Conservation (phyloP, 1,139 yeast genomes). For the Pichiaceae sp. region DNA sequence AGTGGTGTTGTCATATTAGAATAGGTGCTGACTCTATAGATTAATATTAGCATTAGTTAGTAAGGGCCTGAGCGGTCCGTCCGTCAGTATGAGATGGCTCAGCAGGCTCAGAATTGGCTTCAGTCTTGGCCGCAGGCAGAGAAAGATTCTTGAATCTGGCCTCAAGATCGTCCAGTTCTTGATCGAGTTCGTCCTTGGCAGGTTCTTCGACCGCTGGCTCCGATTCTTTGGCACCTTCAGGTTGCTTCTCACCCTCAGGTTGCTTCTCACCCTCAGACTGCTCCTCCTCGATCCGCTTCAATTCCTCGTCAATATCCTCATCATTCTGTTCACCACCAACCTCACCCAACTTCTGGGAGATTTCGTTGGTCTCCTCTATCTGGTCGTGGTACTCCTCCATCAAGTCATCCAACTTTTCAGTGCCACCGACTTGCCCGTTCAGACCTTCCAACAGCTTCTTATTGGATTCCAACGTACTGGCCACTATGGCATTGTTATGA, state of each 20-base stretch:
- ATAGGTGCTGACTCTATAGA: constrained; percentile 1
- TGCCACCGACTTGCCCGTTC: constrained; percentile 21
- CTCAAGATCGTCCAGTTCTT: constrained; percentile 4
- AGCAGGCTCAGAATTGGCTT: constrained; percentile 1
- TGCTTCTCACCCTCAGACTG: not conserved
- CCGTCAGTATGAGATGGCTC: not conserved
- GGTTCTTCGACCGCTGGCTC: constrained; percentile 1
- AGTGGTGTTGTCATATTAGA: constrained; percentile 18
- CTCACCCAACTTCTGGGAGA: constrained; percentile 26
- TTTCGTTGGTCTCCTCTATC: constrained; percentile 16
- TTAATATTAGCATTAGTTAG: not conserved
- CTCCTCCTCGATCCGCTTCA: constrained; percentile 1
- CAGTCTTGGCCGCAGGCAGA: constrained; percentile 7
- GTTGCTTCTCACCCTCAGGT: constrained; percentile 2
- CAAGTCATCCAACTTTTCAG: constrained; percentile 20
- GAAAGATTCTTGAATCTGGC: constrained; percentile 6
- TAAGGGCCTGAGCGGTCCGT: not conserved
- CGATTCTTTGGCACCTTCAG: constrained; percentile 4
- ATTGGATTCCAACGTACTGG: constrained; percentile 27
- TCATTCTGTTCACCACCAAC: constrained; percentile 12
- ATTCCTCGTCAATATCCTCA: constrained; percentile 7
- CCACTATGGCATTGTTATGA: constrained; percentile 27
- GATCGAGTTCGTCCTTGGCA: no score
- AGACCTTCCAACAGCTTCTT: constrained; percentile 28
- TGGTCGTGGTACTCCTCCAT: constrained; percentile 29